Base-by-base conservation (phyloP, 1,284 basidiomycete genomes). In the Ceratobasidium sp. region DNA sequence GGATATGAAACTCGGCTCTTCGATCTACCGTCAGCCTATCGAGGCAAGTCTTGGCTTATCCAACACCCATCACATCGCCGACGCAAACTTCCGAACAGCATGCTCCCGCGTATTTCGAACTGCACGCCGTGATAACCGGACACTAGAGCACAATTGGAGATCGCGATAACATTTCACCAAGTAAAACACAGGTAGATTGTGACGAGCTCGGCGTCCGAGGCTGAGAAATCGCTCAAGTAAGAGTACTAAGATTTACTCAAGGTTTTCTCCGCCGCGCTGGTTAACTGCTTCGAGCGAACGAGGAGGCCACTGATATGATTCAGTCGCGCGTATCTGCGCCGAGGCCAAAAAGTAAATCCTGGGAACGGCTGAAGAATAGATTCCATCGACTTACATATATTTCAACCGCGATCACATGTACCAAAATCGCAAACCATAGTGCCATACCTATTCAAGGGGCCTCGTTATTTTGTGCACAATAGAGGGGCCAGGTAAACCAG, bases 391-490 rank as follows among this genome's bases (percentile, higher is more conserved):
- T 49, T 46, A 76, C 75, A 53, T 76, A 76, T 31, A 76, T 75
- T 59, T 76, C 75, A 39, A 74, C 66, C 16, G 56, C 75, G 34
- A 71, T n/a, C 31, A 75, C 64, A 74, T 76, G 75, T 46, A 76
- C 71, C 29, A 76, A 34, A 13, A 76, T 46, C n/a, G 65, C 74
- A 13, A 74, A 34, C 75, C 75, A 76, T 46, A 76, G 37, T n/a
- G 58, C 75, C 74, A 76, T 74, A 16, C 74, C 74, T 65, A n/a
- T 65, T 37, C 19, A 53, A 51, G 46, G 14, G 5, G 53, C 11
- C 31, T 49, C 16, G 29, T 51, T 37, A 41, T 22, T 37, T 16
- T 59, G 4, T 8, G 63, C 7, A 31, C 29, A n/a, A 27, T n/a
- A 49, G n/a, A n/a, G 19, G 48, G 56, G 6, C 58, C n/a, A 19